Evolutionary conservation across 495 filamentous ascomycete genomes (phyloP).

Genomic region (Neurospora intermedia): DNA sequence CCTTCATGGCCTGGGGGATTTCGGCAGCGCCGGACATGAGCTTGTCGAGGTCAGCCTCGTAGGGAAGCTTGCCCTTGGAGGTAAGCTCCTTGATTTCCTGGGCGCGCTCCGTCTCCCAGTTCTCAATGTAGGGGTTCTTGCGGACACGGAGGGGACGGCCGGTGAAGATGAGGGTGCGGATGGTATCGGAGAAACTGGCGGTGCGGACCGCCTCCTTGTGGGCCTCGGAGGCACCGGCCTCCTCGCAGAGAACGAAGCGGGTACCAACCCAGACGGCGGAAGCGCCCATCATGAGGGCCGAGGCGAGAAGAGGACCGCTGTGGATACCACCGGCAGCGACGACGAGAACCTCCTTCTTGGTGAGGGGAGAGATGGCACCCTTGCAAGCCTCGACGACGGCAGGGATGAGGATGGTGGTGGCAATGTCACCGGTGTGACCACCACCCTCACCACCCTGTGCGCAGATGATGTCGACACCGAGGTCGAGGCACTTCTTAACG

Average conservation of each 20-base stretch:
- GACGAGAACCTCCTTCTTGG: constrained; percentile 76
- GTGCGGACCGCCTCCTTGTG: constrained; percentile 97
- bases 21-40: constrained; percentile 40
- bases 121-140: constrained; percentile 81
- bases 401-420: constrained; percentile 63
- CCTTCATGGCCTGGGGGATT: constrained; percentile 64
- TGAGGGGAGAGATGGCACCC: constrained; percentile 76
- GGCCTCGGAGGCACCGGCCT: constrained; percentile 85
- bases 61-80: constrained; percentile 77
- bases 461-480: constrained; percentile 83
- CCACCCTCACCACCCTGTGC: constrained; percentile 77
- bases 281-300: constrained; percentile 86
- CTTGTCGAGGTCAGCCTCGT: constrained; percentile 88
- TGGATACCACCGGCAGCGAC: constrained; percentile 90
- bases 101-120: constrained; percentile 89
- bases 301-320: constrained; percentile 85
- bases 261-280: constrained; percentile 93
- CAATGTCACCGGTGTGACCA: constrained; percentile 70
- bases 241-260: constrained; percentile 84
- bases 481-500: constrained; percentile 82
- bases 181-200: constrained; percentile 83
- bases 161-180: constrained; percentile 97
- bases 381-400: constrained; percentile 75
- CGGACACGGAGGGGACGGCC: constrained; percentile 89
- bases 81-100: constrained; percentile 89